Base-by-base conservation (phyloP, 176 grass and related monocot genomes). In the Chloris gayana region DNA sequence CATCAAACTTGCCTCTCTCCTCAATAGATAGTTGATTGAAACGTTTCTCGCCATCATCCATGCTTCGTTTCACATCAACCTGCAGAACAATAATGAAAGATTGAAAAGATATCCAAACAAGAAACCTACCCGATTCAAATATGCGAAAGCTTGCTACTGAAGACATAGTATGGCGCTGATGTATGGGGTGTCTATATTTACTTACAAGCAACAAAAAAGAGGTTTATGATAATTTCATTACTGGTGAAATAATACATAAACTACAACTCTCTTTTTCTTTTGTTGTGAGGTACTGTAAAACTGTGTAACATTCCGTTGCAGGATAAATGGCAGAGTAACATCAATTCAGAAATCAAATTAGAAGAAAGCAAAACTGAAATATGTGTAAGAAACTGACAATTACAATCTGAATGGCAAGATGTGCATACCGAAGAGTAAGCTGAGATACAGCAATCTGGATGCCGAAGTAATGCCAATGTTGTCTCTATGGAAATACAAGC, bases 391-490 rank as follows among this genome's bases (percentile, higher is more conserved):
- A 79, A 41, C 27, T 67, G 38, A 67, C 15, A 9, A 75, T 44
- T 57, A 81, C 29, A 81, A 80, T 79, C 4, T 70, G 18, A 88
- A 87, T 29, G 14, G 80, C 32, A 35, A 67, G 63, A 41, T 33
- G 69, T 37, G 7, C 88, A 60, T 93, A 99, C 97, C 39, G 92
- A 91, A 67, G 97, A 99, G 53, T 99, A 95, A 70, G 91, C 92
- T 86, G 93, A 99, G 64, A 99, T 95, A 77, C 93, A 99, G 53
- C 97, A 99, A 88, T 99, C 97, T 22, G 97, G 96, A 95, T 95
- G 93, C 8, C 97, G 84, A 80, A 99, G 93, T 76, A 99, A 87
- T 88, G 97, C 88, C 79, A 99, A 88, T 58, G 88, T 88, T 77
- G 97, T 99, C 80, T 99, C 97, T 99, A 79, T 9, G 93, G 35